Evolutionary conservation across 2,329 filamentous ascomycete genomes (phyloP).

Genomic region (Aspergillus sp.): DNA sequence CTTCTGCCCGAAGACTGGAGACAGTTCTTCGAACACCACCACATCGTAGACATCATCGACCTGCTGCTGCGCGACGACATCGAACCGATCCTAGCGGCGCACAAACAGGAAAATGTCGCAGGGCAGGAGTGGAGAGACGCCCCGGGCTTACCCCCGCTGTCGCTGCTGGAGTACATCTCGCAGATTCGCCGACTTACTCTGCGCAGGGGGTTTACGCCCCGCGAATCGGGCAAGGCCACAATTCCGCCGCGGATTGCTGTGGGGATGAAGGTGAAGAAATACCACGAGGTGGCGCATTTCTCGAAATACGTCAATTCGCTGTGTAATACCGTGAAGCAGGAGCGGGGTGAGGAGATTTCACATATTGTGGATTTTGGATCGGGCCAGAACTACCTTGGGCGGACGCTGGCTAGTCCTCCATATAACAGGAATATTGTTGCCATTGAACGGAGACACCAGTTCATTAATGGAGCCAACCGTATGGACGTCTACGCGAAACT

Average conservation of each 20-base stretch:
- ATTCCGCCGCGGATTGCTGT: conserved; percentile 72
- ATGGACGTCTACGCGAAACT: conserved; percentile 83
- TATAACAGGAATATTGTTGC: conserved; percentile 87
- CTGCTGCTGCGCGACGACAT: conserved; percentile 79
- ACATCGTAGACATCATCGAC: conserved; percentile 75
- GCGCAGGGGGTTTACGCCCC: conserved; percentile 57
- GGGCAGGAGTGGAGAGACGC: conserved; percentile 45
- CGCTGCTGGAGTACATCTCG: conserved; percentile 69
- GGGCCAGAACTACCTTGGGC: conserved; percentile 92
- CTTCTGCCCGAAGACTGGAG: conserved; percentile 81
- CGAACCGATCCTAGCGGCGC: conserved; percentile 37
- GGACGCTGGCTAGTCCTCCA: conserved; percentile 78
- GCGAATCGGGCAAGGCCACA: conserved; percentile 41
- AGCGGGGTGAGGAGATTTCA: conserved; percentile 57
- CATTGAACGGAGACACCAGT: conserved; percentile 82
- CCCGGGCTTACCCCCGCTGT: conserved; percentile 46
- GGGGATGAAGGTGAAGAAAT: conserved; percentile 95
- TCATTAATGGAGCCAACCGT: conserved; percentile 79
- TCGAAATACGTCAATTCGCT: conserved; percentile 79
- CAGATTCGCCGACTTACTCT: conserved; percentile 70
- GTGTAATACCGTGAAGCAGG: conserved; percentile 54
- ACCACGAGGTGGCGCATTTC: conserved; percentile 90
- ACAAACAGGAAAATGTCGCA: conserved; percentile 9
- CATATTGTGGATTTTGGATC: conserved; percentile 96
- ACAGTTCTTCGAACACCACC: conserved; percentile 68